Evolutionary conservation across 2,329 filamentous ascomycete genomes (phyloP), one percentile per base, ranked within the genome.

Genomic region (Trichoderma citrinoviride): DNA sequence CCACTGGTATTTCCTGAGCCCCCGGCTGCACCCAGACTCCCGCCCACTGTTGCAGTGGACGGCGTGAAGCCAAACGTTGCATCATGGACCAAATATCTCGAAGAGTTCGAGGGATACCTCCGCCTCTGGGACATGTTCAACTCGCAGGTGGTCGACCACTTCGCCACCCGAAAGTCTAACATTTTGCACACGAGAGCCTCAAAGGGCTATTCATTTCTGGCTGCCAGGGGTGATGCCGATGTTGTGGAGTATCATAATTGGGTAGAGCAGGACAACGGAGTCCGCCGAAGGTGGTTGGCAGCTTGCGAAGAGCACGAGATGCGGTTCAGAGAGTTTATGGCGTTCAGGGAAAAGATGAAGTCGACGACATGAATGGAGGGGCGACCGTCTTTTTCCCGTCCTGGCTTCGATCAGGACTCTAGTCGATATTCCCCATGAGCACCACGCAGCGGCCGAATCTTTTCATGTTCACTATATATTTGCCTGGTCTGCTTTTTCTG

Each of bases 201-300:
- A 21, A 80, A 81, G 60, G 82, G 80, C 12, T 77, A 78, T 46
- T 71, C 70, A 1, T 86, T 84, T 74, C 72, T 86, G 19, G 76
- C 77, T 33, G 70, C 75, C 8, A 73, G 74, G 1, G 74, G 81
- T 25, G 77, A 82, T 44, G 68, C 70, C 1, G 86, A 84, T 0
- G 80, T 88, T 25, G 73, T 79, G 17, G 82, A 84, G 63, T 92
- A 92, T 72, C 74, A 86, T 65, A 77, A 77, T 43, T 85, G 84
- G 73, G 76, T 89, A 63, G 82, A 84, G 68, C 85, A 91, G 74
- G 90, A 93, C 71, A 83, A 86, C 68, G 78, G 80, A 54, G 84
- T 91, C 5, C 80, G 87, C 64, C 80, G 80, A 70, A 81, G 83
- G 64, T 92, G 90, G 88, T 77, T 77, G 33, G 74, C 82, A 8